Evolutionary conservation across 1,139 yeast species (phyloP).

Genomic region (Yamadazyma songkhlaensis): DNA sequence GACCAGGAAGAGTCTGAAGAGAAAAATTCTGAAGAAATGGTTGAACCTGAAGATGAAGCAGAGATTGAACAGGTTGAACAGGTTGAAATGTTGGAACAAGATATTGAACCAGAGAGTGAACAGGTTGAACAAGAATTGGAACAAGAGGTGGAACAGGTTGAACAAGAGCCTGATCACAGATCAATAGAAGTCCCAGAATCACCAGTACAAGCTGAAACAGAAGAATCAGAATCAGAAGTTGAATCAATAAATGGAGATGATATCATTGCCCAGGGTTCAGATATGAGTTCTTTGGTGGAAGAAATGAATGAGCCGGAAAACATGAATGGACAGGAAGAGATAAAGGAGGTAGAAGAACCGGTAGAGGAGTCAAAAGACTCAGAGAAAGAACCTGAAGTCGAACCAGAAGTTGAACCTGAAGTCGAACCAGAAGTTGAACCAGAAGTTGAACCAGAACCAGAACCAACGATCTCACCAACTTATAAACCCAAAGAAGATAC

Average conservation of each 20-base stretch:
- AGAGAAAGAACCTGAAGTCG: too few relatives aligned
- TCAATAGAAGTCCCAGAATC: too few relatives aligned
- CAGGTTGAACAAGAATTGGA: background rate
- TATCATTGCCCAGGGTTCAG: background rate
- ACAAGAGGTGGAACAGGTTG: background rate
- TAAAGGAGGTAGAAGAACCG: too few relatives aligned
- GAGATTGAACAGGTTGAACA: slow-evolving; percentile 11
- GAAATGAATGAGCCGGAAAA: too few relatives aligned
- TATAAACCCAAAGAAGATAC: slow-evolving; percentile 6
- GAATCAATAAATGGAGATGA: background rate
- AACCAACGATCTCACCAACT: slow-evolving; percentile 3
- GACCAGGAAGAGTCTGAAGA: slow-evolving; percentile 8
- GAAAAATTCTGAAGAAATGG: slow-evolving; percentile 3
- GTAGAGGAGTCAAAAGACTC: too few relatives aligned
- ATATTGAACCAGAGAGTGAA: background rate
- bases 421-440: too few relatives aligned
- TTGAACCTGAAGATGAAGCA: slow-evolving; percentile 19
- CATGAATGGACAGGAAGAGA: too few relatives aligned
- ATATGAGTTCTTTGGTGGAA: too few relatives aligned
- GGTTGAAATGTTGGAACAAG: background rate
- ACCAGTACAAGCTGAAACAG: background rate
- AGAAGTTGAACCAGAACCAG: background rate
- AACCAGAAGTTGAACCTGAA: too few relatives aligned
- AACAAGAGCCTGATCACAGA: too few relatives aligned
- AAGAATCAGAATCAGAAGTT: background rate